Percentiles rank a stretch among this genome's conserved stretches.
Conservation (phyloP, 2,329 filamentous ascomycete genomes). For the Talaromyces sp. region DNA sequence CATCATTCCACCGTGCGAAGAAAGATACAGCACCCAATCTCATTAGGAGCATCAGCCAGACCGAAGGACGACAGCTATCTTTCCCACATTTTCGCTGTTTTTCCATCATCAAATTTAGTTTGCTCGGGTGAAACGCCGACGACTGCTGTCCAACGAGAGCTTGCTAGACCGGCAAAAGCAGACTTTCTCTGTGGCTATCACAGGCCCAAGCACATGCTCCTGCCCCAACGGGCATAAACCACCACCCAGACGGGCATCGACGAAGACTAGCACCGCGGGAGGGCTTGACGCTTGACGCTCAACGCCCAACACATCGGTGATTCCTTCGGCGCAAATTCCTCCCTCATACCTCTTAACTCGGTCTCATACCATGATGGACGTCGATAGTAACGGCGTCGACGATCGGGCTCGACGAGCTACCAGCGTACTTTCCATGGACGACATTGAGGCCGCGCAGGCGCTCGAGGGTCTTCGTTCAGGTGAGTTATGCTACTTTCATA, state of each 20-base stretch:
- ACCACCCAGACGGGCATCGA: background rate
- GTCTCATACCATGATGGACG: slow-evolving; percentile 40
- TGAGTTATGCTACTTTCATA: slow-evolving; percentile 35
- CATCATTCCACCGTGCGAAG: background rate
- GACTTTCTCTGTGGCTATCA: slow-evolving; percentile 11
- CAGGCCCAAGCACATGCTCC: slow-evolving; percentile 17
- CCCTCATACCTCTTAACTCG: slow-evolving; percentile 11
- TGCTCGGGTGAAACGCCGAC: slow-evolving; percentile 6
- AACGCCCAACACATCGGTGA: background rate
- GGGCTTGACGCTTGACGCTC: background rate
- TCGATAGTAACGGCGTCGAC: slow-evolving; percentile 33
- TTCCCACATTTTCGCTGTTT: background rate
- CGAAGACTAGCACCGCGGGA: slow-evolving; percentile 10
- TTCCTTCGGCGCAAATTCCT: background rate
- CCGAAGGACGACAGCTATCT: background rate
- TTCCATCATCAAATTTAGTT: background rate
- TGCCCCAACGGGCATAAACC: slow-evolving; percentile 9
- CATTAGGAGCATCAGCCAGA: background rate
- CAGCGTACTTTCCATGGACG: slow-evolving; percentile 49
- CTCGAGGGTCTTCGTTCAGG: slow-evolving; percentile 71
- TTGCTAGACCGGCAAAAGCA: background rate
- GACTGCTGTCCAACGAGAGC: background rate
- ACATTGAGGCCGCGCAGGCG: slow-evolving; percentile 65
- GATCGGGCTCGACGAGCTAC: slow-evolving; percentile 43
- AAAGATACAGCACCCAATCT: background rate